phyloP scores from a whole-genome alignment of 139 green algal species.

The Coelastrella sp. region DNA sequence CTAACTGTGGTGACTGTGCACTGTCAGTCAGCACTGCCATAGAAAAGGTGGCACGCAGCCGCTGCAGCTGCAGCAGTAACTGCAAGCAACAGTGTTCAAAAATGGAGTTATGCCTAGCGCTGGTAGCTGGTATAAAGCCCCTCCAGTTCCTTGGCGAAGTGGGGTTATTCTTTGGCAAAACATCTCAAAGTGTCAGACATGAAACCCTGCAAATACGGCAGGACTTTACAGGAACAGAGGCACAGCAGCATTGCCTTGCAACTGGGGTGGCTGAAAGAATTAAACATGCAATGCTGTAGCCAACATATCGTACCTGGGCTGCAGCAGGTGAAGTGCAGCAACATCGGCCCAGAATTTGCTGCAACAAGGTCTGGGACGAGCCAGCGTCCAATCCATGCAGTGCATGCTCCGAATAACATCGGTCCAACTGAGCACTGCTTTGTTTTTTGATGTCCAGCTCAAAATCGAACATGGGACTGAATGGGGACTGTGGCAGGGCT shows the following conservation, averaged over 20 bases:
- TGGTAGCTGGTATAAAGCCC: background rate
- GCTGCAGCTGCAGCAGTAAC: conserved; percentile 15
- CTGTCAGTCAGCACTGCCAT: background rate
- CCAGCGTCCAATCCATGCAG: background rate
- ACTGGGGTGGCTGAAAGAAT: no score
- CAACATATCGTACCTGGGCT: background rate
- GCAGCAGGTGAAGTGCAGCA: background rate
- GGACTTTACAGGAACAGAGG: no score
- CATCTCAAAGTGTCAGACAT: no score
- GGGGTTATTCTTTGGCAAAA: no score
- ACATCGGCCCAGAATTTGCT: conserved; percentile 36
- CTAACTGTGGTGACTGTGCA: background rate
- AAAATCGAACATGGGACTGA: conserved; percentile 56
- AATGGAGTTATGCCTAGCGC: background rate
- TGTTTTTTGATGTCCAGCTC: conserved; percentile 30
- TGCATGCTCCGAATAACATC: background rate
- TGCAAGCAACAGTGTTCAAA: background rate
- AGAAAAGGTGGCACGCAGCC: background rate
- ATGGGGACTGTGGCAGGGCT: conserved; percentile 25
- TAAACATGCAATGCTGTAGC: no score
- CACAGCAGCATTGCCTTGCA: no score
- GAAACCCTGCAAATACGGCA: no score
- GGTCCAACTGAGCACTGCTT: background rate
- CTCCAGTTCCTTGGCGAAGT: no score
- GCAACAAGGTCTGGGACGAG: conserved; percentile 29